A percentile compares a stretch with the other conserved stretches of the same genome.
phyloP scores from a whole-genome alignment of 169 alveolate genomes.

The Plasmodium coatneyi region DNA sequence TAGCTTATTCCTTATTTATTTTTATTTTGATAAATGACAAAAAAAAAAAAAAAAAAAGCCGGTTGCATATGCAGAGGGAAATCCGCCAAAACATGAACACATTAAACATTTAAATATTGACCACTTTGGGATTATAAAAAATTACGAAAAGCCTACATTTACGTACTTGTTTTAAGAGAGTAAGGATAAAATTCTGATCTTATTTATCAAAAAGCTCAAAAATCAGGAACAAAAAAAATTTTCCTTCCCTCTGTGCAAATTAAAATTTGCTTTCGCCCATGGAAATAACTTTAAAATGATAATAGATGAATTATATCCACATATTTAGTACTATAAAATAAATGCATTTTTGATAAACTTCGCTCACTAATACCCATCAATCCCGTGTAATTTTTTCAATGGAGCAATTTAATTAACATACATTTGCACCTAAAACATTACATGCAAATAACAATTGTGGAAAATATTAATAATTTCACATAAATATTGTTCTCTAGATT shows the following conservation, averaged over 20 bases:
- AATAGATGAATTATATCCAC: neutral
- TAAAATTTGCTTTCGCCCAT: too few relatives aligned
- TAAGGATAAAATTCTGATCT: neutral
- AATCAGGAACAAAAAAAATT: neutral
- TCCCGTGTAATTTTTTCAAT: neutral
- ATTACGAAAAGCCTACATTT: too few relatives aligned
- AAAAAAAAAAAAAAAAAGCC: neutral
- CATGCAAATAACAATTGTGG: neutral
- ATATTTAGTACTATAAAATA: too few relatives aligned
- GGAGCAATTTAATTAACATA: neutral
- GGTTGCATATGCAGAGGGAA: neutral
- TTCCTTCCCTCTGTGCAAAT: neutral
- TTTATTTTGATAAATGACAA: neutral
- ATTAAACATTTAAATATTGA: too few relatives aligned
- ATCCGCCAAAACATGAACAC: neutral
- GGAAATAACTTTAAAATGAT: neutral
- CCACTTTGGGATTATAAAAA: neutral
- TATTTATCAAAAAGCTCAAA: neutral
- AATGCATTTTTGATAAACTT: neutral
- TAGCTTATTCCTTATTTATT: too few relatives aligned
- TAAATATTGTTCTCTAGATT: neutral
- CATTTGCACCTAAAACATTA: neutral
- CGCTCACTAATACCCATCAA: neutral
- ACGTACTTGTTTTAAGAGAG: neutral
- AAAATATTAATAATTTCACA: too few relatives aligned